A percentile compares a stretch with the other conserved stretches of the same genome.
Evolutionary conservation across 768 basidiomycete species (phyloP).

Genomic region (Boletus barrowsii): DNA sequence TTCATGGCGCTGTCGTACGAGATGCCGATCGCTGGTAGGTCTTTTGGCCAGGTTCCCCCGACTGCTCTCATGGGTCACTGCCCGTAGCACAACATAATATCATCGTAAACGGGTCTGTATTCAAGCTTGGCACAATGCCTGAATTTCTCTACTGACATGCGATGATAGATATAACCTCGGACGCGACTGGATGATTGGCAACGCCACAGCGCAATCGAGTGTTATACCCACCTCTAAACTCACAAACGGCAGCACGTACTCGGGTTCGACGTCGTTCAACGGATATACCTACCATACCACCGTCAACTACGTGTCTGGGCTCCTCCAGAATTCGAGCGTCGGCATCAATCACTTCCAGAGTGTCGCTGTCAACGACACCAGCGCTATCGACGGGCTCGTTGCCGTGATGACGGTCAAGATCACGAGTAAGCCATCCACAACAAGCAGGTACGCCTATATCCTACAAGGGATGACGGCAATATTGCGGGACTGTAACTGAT

Average conservation of each 20-base stretch:
- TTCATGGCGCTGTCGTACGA: constrained; percentile 80
- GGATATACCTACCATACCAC: constrained; percentile 74
- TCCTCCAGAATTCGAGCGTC: constrained; percentile 64
- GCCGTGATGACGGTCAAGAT: constrained; percentile 76
- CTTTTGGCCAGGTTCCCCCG: constrained; percentile 4
- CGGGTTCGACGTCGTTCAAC: constrained; percentile 58
- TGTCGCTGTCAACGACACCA: constrained; percentile 50
- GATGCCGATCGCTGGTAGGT: constrained; percentile 55
- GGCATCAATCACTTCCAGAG: constrained; percentile 66
- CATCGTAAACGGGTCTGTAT: constrained; percentile 58
- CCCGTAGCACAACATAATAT: constrained; percentile 63
- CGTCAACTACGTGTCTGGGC: constrained; percentile 64
- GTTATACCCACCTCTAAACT: constrained; percentile 24
- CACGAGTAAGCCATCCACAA: constrained; percentile 33
- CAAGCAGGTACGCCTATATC: constrained; percentile 21
- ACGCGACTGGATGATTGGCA: constrained; percentile 84
- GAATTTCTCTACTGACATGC: neutral
- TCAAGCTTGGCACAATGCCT: too few species aligned
- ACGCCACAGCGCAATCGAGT: constrained; percentile 55
- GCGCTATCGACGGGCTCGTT: constrained; percentile 78
- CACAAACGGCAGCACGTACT: constrained; percentile 54
- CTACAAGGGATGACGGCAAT: neutral
- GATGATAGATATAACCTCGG: constrained; percentile 66
- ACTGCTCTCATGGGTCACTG: neutral
- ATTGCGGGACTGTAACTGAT: neutral